Percentiles rank a stretch among this genome's conserved stretches.
phyloP scores from a whole-genome alignment of 78 protist species.

The Parvularia atlantis region DNA sequence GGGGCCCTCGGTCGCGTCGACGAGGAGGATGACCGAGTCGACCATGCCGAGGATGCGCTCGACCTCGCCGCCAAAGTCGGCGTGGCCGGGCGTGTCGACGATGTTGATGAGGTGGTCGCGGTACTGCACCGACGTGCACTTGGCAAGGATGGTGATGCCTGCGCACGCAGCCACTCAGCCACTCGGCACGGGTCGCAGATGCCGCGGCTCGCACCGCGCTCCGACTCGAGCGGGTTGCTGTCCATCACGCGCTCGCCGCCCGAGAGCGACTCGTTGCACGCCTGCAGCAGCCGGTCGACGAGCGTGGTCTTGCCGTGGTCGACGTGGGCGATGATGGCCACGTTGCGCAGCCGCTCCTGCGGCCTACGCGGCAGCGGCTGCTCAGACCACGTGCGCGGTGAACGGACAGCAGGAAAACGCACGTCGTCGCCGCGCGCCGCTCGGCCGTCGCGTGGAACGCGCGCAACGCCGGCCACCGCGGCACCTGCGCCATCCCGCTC shows the following conservation, averaged over 20 bases:
- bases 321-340: constrained; percentile 89
- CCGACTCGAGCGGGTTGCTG: constrained; percentile 67
- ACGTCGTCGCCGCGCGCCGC: too few relatives aligned
- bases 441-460: too few relatives aligned
- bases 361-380: too few relatives aligned
- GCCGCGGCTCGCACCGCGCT: constrained; percentile 17
- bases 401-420: too few relatives aligned
- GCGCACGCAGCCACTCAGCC: too few relatives aligned
- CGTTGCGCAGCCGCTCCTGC: constrained; percentile 41
- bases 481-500: too few relatives aligned
- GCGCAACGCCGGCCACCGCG: too few relatives aligned
- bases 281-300: constrained; percentile 74
- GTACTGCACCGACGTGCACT: constrained; percentile 62
- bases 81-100: constrained; percentile 97
- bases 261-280: too few relatives aligned
- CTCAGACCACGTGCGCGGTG: too few relatives aligned
- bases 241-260: constrained; percentile 80
- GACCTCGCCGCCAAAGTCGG: constrained; percentile 89
- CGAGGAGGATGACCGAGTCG: constrained; percentile 74
- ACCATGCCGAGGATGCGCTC: constrained; percentile 71
- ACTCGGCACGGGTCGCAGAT: too few relatives aligned
- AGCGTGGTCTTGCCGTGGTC: constrained; percentile 85
- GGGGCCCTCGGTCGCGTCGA: constrained; percentile 87
- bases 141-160: constrained; percentile 81
- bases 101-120: constrained; percentile 44